Conservation (phyloP, 2,329 filamentous ascomycete genomes). For the Fusarium sp. region DNA sequence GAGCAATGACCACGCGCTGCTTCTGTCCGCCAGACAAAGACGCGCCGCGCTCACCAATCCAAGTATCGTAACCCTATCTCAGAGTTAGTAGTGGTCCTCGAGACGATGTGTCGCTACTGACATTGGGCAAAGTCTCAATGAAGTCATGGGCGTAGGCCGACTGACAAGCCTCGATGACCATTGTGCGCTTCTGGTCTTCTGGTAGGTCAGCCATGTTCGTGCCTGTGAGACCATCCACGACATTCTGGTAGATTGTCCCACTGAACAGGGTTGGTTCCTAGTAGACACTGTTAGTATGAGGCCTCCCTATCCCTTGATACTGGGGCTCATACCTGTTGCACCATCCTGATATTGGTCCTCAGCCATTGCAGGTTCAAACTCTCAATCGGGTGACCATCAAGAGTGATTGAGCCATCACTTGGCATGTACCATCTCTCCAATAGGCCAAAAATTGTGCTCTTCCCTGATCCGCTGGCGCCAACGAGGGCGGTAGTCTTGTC, state of each 20-base stretch:
- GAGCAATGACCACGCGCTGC: conserved; percentile 74
- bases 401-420: conserved; percentile 55
- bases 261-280: conserved; percentile 67
- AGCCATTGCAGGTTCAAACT: conserved; percentile 64
- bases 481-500: conserved; percentile 66
- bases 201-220: conserved; percentile 51
- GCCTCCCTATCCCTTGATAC: fast-evolving
- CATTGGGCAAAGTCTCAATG: conserved; percentile 59
- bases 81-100: neutral
- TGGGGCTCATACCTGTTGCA: conserved; percentile 53
- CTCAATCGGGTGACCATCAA: conserved; percentile 58
- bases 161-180: conserved; percentile 61
- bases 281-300: conserved; percentile 15
- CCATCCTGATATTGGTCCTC: conserved; percentile 63
- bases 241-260: conserved; percentile 64
- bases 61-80: conserved; percentile 66
- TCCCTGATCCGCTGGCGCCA: conserved; percentile 68
- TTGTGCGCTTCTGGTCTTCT: conserved; percentile 56
- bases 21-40: conserved; percentile 76
- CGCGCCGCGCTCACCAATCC: conserved; percentile 73
- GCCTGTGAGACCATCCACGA: conserved; percentile 59
- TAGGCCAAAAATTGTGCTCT: conserved; percentile 68
- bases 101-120: conserved; percentile 33
- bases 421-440: conserved; percentile 71
- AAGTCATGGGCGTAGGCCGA: conserved; percentile 67